These are phyloP conservation scores for Lenzites betulinus DNA, from an alignment of 768 basidiomycete genomes.

Conservation along the genomic window DNA sequence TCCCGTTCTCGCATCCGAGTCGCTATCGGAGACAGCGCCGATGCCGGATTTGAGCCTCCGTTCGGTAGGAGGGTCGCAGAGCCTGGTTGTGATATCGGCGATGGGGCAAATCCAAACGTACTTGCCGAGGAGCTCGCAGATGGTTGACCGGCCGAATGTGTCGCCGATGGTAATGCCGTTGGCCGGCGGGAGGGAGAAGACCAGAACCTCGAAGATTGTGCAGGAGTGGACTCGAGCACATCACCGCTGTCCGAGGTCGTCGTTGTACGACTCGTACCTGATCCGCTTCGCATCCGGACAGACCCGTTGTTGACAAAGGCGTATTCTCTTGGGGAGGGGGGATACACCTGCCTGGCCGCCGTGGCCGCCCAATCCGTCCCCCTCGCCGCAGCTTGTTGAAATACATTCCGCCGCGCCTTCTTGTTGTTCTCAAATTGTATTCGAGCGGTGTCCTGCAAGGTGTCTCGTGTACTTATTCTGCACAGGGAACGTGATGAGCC, in stretches of 20 bases:
- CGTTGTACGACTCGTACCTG: conserved; percentile 78
- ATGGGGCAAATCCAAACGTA: conserved; percentile 42
- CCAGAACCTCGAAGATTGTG: conserved; percentile 43
- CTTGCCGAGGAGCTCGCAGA: conserved; percentile 40
- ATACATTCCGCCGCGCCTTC: conserved; percentile 68
- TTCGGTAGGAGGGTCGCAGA: conserved; percentile 33
- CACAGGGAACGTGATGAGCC: conserved; percentile 12
- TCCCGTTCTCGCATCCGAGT: conserved; percentile 82
- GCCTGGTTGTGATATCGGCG: conserved; percentile 35
- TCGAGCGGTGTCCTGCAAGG: conserved; percentile 79
- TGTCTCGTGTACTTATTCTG: conserved; percentile 75
- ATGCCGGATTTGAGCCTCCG: conserved; percentile 37
- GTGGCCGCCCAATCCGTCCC: conserved; percentile 59
- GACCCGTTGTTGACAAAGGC: conserved; percentile 31
- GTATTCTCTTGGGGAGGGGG: conserved; percentile 46
- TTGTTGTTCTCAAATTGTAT: conserved; percentile 79
- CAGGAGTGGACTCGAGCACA: conserved; percentile 46
- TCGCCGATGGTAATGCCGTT: conserved; percentile 43
- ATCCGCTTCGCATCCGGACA: conserved; percentile 75
- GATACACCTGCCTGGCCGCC: conserved; percentile 28
- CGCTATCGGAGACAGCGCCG: conserved; percentile 74
- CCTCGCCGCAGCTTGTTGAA: conserved; percentile 70
- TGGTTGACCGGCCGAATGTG: conserved; percentile 65
- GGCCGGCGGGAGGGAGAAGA: conserved; percentile 35
- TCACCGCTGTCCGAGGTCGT: conserved; percentile 76